Percentiles rank a stretch among this genome's conserved stretches.
Conservation (phyloP, 164 flowering plant species). For the Macadamia integrifolia region DNA sequence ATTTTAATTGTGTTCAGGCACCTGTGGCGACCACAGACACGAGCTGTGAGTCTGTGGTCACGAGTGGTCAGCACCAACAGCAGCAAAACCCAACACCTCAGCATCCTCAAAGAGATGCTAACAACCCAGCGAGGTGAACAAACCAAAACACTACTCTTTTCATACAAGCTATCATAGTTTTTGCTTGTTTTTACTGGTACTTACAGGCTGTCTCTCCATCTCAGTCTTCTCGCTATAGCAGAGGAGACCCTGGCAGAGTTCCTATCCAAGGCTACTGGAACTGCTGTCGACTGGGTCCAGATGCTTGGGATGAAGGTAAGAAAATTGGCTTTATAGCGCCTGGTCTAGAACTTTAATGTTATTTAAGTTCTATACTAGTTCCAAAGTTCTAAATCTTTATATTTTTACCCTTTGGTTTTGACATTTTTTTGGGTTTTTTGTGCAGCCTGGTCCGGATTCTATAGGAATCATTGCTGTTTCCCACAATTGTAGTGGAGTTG, state of each 20-base stretch:
- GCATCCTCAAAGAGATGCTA: conserved; percentile 74
- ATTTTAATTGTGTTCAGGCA: conserved; percentile 29
- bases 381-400: background rate
- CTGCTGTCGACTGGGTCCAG: conserved; percentile 98
- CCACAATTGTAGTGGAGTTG: conserved; percentile 77
- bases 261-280: conserved; percentile 94
- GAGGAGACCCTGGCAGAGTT: conserved; percentile 97
- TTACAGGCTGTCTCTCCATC: background rate
- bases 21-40: conserved; percentile 61
- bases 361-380: background rate
- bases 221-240: conserved; percentile 74
- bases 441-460: conserved; percentile 93
- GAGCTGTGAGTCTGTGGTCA: conserved; percentile 87
- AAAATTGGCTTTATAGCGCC: background rate
- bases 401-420: too few species aligned
- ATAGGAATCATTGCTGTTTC: conserved; percentile 92
- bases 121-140: conserved; percentile 81
- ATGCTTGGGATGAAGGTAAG: conserved; percentile 96
- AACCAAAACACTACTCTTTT: background rate
- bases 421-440: background rate
- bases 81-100: conserved; percentile 68
- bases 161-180: background rate
- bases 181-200: background rate
- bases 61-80: conserved; percentile 71
- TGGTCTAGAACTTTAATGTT: background rate